These are phyloP conservation scores for Cladosporium sp. DNA, from an alignment of 2,329 filamentous ascomycete genomes.

Conservation along the genomic window DNA sequence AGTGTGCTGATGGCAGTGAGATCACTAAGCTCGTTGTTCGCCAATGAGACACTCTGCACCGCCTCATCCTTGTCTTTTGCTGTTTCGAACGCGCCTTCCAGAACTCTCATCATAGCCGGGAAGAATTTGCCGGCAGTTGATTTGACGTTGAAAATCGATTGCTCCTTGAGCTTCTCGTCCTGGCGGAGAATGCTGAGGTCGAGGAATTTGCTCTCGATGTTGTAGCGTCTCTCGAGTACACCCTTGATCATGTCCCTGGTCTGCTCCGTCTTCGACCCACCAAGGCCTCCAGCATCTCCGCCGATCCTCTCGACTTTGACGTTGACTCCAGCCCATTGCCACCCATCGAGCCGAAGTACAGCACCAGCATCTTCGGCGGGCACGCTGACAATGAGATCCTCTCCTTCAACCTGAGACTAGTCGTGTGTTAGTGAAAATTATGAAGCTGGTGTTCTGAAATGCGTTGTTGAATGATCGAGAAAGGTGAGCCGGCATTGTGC, in stretches of 20 bases:
- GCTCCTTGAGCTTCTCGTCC: constrained; percentile 64
- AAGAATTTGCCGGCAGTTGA: constrained; percentile 81
- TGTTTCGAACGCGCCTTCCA: constrained; percentile 69
- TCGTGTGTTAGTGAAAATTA: constrained; percentile 20
- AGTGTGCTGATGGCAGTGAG: constrained; percentile 68
- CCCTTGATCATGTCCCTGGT: constrained; percentile 54
- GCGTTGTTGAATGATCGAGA: not conserved
- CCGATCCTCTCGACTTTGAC: constrained; percentile 31
- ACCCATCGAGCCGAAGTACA: constrained; percentile 36
- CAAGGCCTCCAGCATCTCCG: constrained; percentile 15
- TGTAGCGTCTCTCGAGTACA: constrained; percentile 71
- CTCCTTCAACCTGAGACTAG: constrained; percentile 30
- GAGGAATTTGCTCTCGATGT: constrained; percentile 64
- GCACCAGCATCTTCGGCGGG: constrained; percentile 29
- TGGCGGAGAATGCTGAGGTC: constrained; percentile 71
- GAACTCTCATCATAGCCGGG: constrained; percentile 82
- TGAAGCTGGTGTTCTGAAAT: not conserved
- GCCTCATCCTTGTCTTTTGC: constrained; percentile 66
- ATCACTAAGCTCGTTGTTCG: constrained; percentile 70
- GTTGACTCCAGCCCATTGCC: constrained; percentile 34
- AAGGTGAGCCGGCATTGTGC: constrained; percentile 9
- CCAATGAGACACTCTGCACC: constrained; percentile 74
- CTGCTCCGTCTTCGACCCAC: constrained; percentile 49
- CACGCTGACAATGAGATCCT: constrained; percentile 34
- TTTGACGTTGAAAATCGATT: constrained; percentile 68